Evolutionary conservation across 139 green algal genomes (phyloP).

Genomic region (Coelastrella sp.): DNA sequence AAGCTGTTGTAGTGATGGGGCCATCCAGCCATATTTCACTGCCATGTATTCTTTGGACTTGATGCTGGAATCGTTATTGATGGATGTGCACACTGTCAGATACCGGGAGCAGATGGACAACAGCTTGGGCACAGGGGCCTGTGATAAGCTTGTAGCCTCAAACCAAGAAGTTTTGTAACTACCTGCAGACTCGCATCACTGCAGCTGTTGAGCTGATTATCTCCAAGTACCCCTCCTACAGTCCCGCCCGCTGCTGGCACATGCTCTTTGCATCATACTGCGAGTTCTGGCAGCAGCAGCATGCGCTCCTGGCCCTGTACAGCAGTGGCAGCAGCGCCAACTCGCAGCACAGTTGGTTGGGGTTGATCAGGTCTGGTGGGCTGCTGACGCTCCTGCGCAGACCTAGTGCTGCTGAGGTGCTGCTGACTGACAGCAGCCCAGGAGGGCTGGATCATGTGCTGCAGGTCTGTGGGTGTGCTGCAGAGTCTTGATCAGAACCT

Average conservation of each 20-base stretch:
- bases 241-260: constrained; percentile 32
- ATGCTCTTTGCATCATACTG: constrained; percentile 37
- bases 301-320: constrained; percentile 21
- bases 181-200: constrained; percentile 2
- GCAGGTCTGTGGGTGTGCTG: background rate
- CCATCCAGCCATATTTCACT: too few relatives aligned
- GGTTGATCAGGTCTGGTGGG: constrained; percentile 48
- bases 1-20: too few relatives aligned
- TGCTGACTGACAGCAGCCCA: constrained; percentile 26
- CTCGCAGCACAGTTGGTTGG: constrained; percentile 32
- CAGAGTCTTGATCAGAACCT: too few relatives aligned
- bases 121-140: too few relatives aligned
- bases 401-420: constrained; percentile 43
- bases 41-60: too few relatives aligned
- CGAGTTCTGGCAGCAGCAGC: constrained; percentile 42
- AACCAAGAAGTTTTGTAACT: background rate
- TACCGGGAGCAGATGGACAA: too few relatives aligned
- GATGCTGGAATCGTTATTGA: too few relatives aligned
- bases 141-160: too few relatives aligned
- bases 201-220: constrained; percentile 14
- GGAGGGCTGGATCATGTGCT: background rate
- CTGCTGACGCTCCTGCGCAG: constrained; percentile 53
- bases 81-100: too few relatives aligned
- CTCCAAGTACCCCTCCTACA: constrained; percentile 11
- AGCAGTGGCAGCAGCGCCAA: too few relatives aligned